Percentiles rank a stretch among this genome's conserved stretches.
These are phyloP conservation scores for Saturnispora dispora DNA, from an alignment of 805 yeast species.

Conservation along the genomic window DNA sequence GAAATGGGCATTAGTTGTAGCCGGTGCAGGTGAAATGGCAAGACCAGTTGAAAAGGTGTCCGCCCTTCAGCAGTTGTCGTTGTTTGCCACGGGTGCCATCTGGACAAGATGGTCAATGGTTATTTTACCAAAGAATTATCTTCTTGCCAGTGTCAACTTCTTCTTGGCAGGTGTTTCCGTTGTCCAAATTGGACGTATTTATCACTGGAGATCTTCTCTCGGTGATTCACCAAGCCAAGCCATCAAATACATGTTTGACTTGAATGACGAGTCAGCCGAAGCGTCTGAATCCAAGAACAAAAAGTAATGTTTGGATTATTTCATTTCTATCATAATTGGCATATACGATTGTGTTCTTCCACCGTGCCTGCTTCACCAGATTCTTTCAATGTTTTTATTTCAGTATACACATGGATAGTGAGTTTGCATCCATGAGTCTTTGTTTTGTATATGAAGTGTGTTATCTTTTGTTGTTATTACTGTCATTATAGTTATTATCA, in stretches of 20 bases:
- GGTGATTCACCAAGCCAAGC: constrained; percentile 60
- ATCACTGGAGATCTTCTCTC: constrained; percentile 46
- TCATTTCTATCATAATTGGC: not conserved
- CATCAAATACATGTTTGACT: constrained; percentile 48
- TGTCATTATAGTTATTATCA: not conserved
- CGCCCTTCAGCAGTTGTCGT: constrained; percentile 82
- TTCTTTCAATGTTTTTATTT: not conserved
- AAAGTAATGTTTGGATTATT: not conserved
- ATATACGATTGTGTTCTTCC: not conserved
- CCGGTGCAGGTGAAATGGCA: constrained; percentile 77
- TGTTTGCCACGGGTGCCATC: constrained; percentile 83
- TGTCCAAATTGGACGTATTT: constrained; percentile 66
- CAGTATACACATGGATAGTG: not conserved
- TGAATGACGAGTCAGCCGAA: constrained; percentile 21
- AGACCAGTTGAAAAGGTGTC: constrained; percentile 90
- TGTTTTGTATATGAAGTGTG: not conserved
- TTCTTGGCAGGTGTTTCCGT: constrained; percentile 89
- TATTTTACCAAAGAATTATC: constrained; percentile 75
- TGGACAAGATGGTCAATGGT: constrained; percentile 99
- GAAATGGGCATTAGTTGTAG: constrained; percentile 84
- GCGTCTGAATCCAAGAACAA: not conserved
- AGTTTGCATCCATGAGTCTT: not conserved
- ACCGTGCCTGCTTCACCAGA: not conserved
- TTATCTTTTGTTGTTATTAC: not conserved
- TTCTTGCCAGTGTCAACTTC: constrained; percentile 89